Base-by-base conservation (phyloP, 495 filamentous ascomycete genomes). In the Neurospora tetraspora region DNA sequence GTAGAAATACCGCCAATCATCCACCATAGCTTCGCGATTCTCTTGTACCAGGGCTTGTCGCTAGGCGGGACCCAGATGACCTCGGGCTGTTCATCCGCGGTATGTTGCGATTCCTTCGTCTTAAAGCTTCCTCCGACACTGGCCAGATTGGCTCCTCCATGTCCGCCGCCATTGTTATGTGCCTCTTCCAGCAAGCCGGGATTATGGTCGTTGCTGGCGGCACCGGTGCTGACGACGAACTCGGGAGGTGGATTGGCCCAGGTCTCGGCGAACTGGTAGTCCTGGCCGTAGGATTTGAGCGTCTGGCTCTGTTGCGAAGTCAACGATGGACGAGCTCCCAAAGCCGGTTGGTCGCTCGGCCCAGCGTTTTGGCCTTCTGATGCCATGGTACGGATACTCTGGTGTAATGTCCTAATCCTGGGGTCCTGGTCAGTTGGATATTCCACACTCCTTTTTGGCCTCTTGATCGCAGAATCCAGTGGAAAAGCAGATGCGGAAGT, bases 201-300 rank as follows among this genome's bases (percentile, higher is more conserved):
- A 4, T 61, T 61, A 2, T 61, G 23, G 27, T 61, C 27, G 7
- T 61, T 65, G 53, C 14, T 65, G 53, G 53, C 53, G 27, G 31
- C 23, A 36, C 12, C 68, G 20, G 34, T 45, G 73, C 47, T 65
- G 27, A 75, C 40, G 18, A 78, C 68, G 10, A 80, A 40, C 73
- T 78, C 77, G 6, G 78, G 78, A 11, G 59, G 73, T 4, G 78
- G 78, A 34, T 80, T 80, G 5, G 70, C 47, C 71, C 72, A 74
- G 9, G 74, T 73, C 59, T 80, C 78, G 38, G 78, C 77, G 70
- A 74, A 80, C 38, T 74, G 77, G 69, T 78, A 77, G 7, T 75
- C 73, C 27, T 77, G 75, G 14, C 73, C 74, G 61, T 70, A 78
- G 16, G 69, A 69, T 68, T 75, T 77, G 70, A 72, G 45, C 3